Conservation (phyloP, 108 stramenopile species). For the Skeletonema grethae region DNA sequence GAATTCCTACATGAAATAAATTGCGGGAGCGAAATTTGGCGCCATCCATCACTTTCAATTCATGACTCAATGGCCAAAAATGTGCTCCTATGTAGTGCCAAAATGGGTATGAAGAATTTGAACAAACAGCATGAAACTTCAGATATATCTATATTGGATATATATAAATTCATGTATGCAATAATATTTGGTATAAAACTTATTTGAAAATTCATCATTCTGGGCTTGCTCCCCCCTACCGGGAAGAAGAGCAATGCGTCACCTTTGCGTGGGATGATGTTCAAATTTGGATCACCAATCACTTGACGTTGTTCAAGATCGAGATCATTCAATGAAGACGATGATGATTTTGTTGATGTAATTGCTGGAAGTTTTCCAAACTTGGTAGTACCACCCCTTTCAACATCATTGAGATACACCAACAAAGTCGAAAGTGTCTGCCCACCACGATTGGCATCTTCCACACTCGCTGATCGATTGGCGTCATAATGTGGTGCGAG, state of each 20-base stretch:
- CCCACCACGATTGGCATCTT: conserved; percentile 81
- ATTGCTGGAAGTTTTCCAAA: conserved; percentile 60
- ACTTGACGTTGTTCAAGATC: conserved; percentile 17
- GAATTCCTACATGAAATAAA: too few relatives aligned
- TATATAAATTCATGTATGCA: too few relatives aligned
- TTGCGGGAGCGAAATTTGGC: too few relatives aligned
- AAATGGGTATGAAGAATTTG: too few relatives aligned
- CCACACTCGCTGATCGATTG: conserved; percentile 69
- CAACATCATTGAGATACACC: conserved; percentile 83
- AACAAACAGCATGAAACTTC: too few relatives aligned
- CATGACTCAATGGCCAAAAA: too few relatives aligned
- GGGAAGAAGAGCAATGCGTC: conserved; percentile 86
- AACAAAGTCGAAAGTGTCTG: conserved; percentile 78
- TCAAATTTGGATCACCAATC: conserved; percentile 48
- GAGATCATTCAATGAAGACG: neutral
- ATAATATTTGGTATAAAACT: too few relatives aligned
- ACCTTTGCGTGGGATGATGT: conserved; percentile 63
- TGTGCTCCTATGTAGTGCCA: too few relatives aligned
- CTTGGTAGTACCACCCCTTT: conserved; percentile 69
- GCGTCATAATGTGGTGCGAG: conserved; percentile 84
- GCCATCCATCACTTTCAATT: too few relatives aligned
- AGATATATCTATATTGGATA: too few relatives aligned
- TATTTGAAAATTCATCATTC: too few relatives aligned
- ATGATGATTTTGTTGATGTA: conserved; percentile 24
- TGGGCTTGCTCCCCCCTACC: too few relatives aligned